phyloP scores from a whole-genome alignment of 257 asterid genomes.

The Gentiana macrophylla region DNA sequence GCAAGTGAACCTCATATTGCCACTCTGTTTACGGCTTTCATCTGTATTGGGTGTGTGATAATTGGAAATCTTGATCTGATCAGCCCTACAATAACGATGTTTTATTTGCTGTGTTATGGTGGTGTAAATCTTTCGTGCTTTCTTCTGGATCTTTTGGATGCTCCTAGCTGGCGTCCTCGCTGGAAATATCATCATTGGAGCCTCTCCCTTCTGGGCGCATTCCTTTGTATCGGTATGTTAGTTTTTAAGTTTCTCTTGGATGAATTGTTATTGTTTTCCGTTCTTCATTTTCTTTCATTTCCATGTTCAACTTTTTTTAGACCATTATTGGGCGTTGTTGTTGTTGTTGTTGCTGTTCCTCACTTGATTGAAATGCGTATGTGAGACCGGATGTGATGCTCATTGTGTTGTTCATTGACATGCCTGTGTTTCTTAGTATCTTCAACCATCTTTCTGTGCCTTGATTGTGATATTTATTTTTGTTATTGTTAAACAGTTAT shows the following conservation, averaged over 20 bases:
- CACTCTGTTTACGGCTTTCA: constrained; percentile 87
- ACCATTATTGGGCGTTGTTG: too few species aligned
- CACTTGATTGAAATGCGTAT: neutral
- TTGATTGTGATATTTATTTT: neutral
- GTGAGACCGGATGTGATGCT: neutral
- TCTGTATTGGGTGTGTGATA: constrained; percentile 81
- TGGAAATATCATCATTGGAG: constrained; percentile 99
- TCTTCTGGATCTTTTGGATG: constrained; percentile 94
- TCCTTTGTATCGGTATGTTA: constrained; percentile 64
- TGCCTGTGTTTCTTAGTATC: neutral
- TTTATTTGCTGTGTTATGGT: constrained; percentile 89
- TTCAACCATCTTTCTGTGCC: neutral
- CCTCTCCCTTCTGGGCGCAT: constrained; percentile 93
- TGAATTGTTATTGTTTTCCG: too few species aligned
- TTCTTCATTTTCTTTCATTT: too few species aligned
- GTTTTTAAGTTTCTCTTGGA: too few species aligned
- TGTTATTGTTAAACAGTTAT: constrained; percentile 51
- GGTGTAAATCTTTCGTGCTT: constrained; percentile 97
- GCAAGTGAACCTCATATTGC: constrained; percentile 86
- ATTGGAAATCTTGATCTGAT: constrained; percentile 94
- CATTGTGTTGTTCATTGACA: neutral
- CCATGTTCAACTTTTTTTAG: too few species aligned
- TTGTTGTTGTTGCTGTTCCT: neutral
- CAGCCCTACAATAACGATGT: constrained; percentile 96
- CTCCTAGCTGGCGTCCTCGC: constrained; percentile 99